These are phyloP conservation scores for Pachysolen tannophilus DNA, from an alignment of 805 yeast genomes.

Conservation along the genomic window DNA sequence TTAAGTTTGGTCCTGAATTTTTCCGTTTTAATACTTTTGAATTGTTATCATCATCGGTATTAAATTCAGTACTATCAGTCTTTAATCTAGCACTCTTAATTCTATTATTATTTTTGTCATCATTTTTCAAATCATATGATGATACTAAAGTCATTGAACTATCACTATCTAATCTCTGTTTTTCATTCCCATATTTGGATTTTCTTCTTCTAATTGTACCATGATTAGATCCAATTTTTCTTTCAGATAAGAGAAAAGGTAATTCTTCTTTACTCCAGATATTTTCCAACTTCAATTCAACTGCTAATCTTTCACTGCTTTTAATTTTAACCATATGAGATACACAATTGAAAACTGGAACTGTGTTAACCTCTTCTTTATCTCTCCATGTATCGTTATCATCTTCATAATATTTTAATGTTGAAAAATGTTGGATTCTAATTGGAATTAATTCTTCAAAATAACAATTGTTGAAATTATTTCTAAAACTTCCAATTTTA, in stretches of 20 bases:
- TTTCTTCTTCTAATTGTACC: too few relatives aligned
- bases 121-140: too few relatives aligned
- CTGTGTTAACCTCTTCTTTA: constrained; percentile 5
- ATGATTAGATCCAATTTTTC: background rate
- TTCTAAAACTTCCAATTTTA: constrained; percentile 5
- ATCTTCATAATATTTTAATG: constrained; percentile 1
- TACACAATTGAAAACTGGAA: too few relatives aligned
- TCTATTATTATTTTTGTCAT: too few relatives aligned
- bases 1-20: too few relatives aligned
- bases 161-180: too few relatives aligned
- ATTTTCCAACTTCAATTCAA: constrained; percentile 21
- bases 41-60: too few relatives aligned
- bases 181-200: too few relatives aligned
- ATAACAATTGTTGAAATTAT: constrained; percentile 15
- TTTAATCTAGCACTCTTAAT: too few relatives aligned
- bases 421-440: constrained; percentile 9
- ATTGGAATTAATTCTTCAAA: constrained; percentile 18
- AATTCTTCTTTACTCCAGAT: constrained; percentile 26
- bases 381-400: constrained; percentile 7
- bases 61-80: too few relatives aligned
- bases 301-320: constrained; percentile 15
- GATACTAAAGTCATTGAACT: too few relatives aligned
- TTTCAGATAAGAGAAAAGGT: constrained; percentile 7
- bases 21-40: too few relatives aligned
- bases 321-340: constrained; percentile 7